Percentiles rank a stretch among this genome's conserved stretches.
Evolutionary conservation across 805 yeast species (phyloP).

Genomic region (Candida ficus): DNA sequence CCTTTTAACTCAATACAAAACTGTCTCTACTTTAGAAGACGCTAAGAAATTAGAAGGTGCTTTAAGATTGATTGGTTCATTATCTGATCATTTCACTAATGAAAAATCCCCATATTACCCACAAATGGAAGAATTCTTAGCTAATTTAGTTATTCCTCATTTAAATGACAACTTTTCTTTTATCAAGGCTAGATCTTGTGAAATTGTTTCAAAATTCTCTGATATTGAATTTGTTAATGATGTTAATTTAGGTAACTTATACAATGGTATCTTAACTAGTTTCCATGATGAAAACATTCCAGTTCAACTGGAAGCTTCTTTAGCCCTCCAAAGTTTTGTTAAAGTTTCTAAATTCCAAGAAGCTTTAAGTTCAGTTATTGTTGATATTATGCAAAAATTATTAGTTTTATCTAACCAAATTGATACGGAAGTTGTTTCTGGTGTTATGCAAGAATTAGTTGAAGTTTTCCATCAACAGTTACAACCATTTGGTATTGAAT

Average conservation of each 20-base stretch:
- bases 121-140: conserved; percentile 68
- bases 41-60: conserved; percentile 75
- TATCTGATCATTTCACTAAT: conserved; percentile 52
- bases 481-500: conserved; percentile 83
- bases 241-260: conserved; percentile 32
- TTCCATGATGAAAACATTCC: conserved; percentile 50
- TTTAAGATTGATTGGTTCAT: conserved; percentile 69
- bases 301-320: conserved; percentile 76
- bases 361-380: conserved; percentile 60
- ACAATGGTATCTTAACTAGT: conserved; percentile 40
- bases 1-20: conserved; percentile 35
- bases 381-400: conserved; percentile 78
- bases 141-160: conserved; percentile 63
- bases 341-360: conserved; percentile 60
- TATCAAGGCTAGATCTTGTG: conserved; percentile 70
- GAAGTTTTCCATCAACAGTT: conserved; percentile 82
- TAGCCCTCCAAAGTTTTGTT: conserved; percentile 79
- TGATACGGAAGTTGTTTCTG: conserved; percentile 82
- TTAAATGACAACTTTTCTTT: conserved; percentile 58
- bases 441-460: conserved; percentile 93
- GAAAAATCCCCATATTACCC: conserved; percentile 51
- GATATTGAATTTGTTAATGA: conserved; percentile 46
- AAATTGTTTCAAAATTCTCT: conserved; percentile 60
- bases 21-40: conserved; percentile 33
- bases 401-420: conserved; percentile 70